A percentile compares a stretch with the other conserved stretches of the same genome.
Conservation (phyloP, 2,329 filamentous ascomycete species). For the Fusarium mundagurra region DNA sequence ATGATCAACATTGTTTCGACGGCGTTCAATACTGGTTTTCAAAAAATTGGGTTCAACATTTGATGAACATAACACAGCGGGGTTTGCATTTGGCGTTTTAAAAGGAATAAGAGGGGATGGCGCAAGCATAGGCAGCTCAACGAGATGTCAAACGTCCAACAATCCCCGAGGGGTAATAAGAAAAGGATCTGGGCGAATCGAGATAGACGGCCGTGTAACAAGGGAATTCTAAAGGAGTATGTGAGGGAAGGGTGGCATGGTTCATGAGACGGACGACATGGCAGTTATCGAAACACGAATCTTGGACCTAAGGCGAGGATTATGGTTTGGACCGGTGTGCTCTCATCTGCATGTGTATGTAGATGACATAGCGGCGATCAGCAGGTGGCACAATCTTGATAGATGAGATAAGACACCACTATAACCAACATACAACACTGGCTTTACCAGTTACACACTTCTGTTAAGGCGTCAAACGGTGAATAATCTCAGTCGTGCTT, state of each 20-base stretch:
- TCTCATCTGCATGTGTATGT: slow-evolving; percentile 2
- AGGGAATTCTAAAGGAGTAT: background rate
- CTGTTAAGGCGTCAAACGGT: background rate
- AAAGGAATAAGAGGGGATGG: slow-evolving; percentile 20
- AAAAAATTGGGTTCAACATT: slow-evolving; percentile 3
- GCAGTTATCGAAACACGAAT: slow-evolving; percentile 22
- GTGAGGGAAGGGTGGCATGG: background rate
- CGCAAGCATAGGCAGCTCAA: slow-evolving; percentile 11
- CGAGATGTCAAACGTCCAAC: slow-evolving; percentile 4
- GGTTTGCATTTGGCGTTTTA: slow-evolving; percentile 36
- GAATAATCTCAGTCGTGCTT: background rate
- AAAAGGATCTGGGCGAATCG: background rate
- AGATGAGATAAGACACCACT: slow-evolving; percentile 27
- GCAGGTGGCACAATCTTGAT: slow-evolving; percentile 9
- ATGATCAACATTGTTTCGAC: slow-evolving; percentile 21
- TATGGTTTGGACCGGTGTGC: background rate
- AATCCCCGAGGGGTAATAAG: slow-evolving; percentile 27
- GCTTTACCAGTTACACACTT: background rate
- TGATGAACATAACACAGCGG: slow-evolving; percentile 8
- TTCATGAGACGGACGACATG: slow-evolving; percentile 26
- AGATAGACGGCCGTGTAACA: slow-evolving; percentile 16
- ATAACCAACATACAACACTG: background rate
- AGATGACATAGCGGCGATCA: background rate
- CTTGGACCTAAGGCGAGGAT: background rate
- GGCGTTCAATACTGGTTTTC: slow-evolving; percentile 32